These are phyloP conservation scores for Komagataella pastoris DNA, from an alignment of 805 yeast species.

Conservation along the genomic window DNA sequence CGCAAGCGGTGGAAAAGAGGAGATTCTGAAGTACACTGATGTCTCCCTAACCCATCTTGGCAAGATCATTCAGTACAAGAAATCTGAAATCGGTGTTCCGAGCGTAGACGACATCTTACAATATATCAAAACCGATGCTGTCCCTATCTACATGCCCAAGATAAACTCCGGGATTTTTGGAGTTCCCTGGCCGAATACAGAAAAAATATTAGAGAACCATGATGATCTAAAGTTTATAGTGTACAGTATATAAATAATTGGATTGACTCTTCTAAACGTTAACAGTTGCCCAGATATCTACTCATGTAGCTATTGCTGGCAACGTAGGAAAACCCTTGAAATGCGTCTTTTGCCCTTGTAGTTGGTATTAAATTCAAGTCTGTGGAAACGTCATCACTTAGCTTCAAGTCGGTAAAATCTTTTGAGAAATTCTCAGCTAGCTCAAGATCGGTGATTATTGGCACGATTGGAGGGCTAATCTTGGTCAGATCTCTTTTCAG, in stretches of 20 bases:
- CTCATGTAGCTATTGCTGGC: conserved; percentile 26
- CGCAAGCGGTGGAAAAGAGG: conserved; percentile 29
- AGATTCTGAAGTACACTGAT: conserved; percentile 38
- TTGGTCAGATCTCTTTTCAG: conserved; percentile 31
- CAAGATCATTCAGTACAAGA: conserved; percentile 17
- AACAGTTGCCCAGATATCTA: conserved; percentile 4
- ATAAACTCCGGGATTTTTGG: conserved; percentile 73
- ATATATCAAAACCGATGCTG: conserved; percentile 2
- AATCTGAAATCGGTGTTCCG: conserved; percentile 2
- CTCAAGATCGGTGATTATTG: conserved; percentile 67
- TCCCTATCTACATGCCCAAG: conserved; percentile 51
- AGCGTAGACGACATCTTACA: background rate
- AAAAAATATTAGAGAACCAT: conserved; percentile 25
- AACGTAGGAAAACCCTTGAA: conserved; percentile 30
- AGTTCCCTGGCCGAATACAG: conserved; percentile 71
- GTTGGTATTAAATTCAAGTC: conserved; percentile 4
- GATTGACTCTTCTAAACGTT: conserved; percentile 1
- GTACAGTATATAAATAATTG: background rate
- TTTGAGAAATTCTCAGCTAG: conserved; percentile 76
- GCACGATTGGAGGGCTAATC: conserved; percentile 77
- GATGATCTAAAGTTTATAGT: conserved; percentile 9
- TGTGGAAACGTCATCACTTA: conserved; percentile 2
- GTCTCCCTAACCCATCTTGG: conserved; percentile 33
- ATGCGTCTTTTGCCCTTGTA: conserved; percentile 5
- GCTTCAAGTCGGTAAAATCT: conserved; percentile 59